These are phyloP conservation scores for Boletus subcaerulescens DNA, from an alignment of 768 basidiomycete species.

Conservation along the genomic window DNA sequence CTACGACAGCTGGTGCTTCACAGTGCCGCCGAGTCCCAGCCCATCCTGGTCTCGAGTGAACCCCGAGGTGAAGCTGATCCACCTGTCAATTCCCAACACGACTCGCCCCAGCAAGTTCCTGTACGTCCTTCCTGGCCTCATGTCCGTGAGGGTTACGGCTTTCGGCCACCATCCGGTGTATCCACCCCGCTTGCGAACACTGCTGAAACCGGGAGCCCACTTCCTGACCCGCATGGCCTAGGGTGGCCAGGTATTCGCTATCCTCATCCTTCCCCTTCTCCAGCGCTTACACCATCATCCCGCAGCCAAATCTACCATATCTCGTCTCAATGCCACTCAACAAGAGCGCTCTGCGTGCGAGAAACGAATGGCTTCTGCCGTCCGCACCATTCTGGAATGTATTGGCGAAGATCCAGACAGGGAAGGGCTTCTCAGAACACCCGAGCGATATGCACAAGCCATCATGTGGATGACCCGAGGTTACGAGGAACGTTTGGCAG, in stretches of 20 bases:
- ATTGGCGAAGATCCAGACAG: constrained; percentile 98
- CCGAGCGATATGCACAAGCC: constrained; percentile 94
- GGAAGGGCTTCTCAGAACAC: constrained; percentile 88
- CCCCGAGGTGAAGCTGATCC: constrained; percentile 2
- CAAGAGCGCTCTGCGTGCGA: constrained; percentile 71
- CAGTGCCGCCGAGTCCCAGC: constrained; percentile 2
- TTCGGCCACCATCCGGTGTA: constrained; percentile 65
- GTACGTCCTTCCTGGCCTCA: constrained; percentile 32
- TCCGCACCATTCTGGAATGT: constrained; percentile 91
- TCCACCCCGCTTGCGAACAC: constrained; percentile 53
- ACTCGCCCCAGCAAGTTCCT: constrained; percentile 15
- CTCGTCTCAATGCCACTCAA: constrained; percentile 76
- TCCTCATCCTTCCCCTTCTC: constrained; percentile 5
- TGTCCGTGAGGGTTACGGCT: constrained; percentile 77
- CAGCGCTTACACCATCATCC: constrained; percentile 7
- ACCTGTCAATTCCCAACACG: not conserved
- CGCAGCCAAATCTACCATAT: constrained; percentile 85
- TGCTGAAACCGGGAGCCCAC: constrained; percentile 30
- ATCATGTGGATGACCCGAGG: constrained; percentile 99
- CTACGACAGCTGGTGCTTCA: constrained; percentile 46
- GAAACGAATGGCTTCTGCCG: constrained; percentile 74
- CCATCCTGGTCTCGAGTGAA: constrained; percentile 1
- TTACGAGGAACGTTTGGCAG: constrained; percentile 92
- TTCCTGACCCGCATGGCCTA: constrained; percentile 65
- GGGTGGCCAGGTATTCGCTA: constrained; percentile 82